Base-by-base conservation (phyloP, 768 basidiomycete genomes). In the Exsudoporus frostii region DNA sequence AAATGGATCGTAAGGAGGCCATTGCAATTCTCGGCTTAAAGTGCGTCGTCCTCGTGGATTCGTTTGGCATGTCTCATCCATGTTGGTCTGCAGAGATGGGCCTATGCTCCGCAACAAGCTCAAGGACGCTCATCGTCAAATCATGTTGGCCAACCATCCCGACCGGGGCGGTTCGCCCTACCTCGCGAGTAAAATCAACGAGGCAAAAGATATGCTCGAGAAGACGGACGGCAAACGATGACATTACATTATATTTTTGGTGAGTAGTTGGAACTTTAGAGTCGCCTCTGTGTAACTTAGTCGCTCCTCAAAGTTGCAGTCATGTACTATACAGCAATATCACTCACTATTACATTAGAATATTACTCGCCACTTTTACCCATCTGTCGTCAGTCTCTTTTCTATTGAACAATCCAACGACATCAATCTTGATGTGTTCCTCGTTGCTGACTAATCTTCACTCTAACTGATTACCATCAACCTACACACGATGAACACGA, bases 131-230 rank as follows among this genome's bases (percentile, higher is more conserved):
- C 97, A 99, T 73, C 85, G 96, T 50, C 83, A 88, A 34, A 90
- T 99, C 61, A 99, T 99, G 97, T 80, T 98, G 46, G 90, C 93
- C 27, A 99, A 99, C 73, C 97, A 99, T 74, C 97, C 97, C 11
- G 97, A 99, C 76, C 81, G 97, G 56, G 97, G 97, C 32, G 97
- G 97, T 29, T 91, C 94, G n/a, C 97, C 97, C 7, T 99, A 98
- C 72, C 75, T 98, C 45, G 95, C 97, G 13, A 94, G 92, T 65
- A 98, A 99, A 79, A 96, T 98, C 57, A 99, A 99, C 71, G 97
- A 99, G 67, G 97, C 96, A 0, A 98, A 97, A 68, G 96, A 93
- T 63, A 59, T 96, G 52, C 70, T 97, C 43, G 94, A 97, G 32
- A 91, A 88, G 68, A 78, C 79, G n/a, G 85, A 87, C 46, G 79